These are phyloP conservation scores for Nyssa sinensis DNA, from an alignment of 148 eudicot genomes.

Conservation along the genomic window DNA sequence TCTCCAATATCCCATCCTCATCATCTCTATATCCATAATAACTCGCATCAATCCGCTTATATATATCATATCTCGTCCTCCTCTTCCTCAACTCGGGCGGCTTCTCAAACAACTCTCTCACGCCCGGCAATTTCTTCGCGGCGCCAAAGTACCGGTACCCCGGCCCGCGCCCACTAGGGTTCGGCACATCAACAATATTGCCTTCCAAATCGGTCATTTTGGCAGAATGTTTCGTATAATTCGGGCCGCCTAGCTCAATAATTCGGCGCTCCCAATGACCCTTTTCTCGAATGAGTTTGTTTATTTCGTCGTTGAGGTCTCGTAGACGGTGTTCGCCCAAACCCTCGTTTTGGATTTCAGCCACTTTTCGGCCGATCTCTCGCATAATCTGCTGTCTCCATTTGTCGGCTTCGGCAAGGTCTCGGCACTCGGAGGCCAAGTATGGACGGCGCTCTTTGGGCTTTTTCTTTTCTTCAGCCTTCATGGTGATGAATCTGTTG, in stretches of 20 bases:
- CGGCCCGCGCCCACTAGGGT: slow-evolving; percentile 90
- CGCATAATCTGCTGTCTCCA: slow-evolving; percentile 93
- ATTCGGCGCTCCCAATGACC: slow-evolving; percentile 84
- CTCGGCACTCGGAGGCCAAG: slow-evolving; percentile 91
- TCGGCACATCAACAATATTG: slow-evolving; percentile 87
- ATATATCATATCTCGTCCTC: slow-evolving; percentile 86
- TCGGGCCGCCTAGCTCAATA: slow-evolving; percentile 82
- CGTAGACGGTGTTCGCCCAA: slow-evolving; percentile 82
- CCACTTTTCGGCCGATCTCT: slow-evolving; percentile 81
- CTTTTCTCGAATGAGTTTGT: slow-evolving; percentile 72
- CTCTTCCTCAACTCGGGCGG: slow-evolving; percentile 87
- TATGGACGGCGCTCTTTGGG: slow-evolving; percentile 88
- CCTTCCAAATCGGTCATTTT: slow-evolving; percentile 97
- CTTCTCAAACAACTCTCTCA: slow-evolving; percentile 81
- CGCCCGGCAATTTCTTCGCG: slow-evolving; percentile 89
- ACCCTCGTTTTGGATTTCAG: slow-evolving; percentile 92
- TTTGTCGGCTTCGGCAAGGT: slow-evolving; percentile 83
- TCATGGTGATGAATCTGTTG: slow-evolving; percentile 81
- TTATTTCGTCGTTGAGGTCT: slow-evolving; percentile 86
- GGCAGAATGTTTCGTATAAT: slow-evolving; percentile 58
- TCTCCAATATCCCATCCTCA: slow-evolving; percentile 81
- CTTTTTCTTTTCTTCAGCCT: slow-evolving; percentile 79
- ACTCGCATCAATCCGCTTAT: slow-evolving; percentile 81
- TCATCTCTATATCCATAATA: slow-evolving; percentile 93
- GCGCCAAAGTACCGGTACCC: slow-evolving; percentile 95